Percentiles rank a stretch among this genome's conserved stretches.
phyloP scores from a whole-genome alignment of 2,329 filamentous ascomycete species.

The Metarhizium brunneum region DNA sequence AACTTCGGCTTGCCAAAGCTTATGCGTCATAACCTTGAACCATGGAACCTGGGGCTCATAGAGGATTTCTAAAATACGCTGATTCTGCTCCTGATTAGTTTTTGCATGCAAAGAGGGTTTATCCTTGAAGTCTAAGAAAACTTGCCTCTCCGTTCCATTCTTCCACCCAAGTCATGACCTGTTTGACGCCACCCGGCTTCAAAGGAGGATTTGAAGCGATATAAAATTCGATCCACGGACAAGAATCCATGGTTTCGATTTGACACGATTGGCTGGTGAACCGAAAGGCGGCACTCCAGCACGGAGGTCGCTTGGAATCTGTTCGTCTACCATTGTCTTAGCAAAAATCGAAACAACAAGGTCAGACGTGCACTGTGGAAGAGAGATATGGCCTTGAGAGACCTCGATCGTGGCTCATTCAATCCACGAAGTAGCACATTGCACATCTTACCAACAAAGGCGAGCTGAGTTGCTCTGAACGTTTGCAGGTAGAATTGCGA shows the following conservation, averaged over 20 bases:
- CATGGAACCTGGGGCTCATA: slow-evolving; percentile 26
- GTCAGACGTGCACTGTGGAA: neutral
- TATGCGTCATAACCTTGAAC: slow-evolving; percentile 22
- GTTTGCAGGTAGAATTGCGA: neutral
- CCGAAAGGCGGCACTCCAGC: neutral
- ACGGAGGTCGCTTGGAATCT: neutral
- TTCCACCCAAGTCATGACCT: slow-evolving; percentile 11
- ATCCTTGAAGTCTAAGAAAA: neutral
- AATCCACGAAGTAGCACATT: neutral
- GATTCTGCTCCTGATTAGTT: neutral
- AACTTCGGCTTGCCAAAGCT: slow-evolving; percentile 8
- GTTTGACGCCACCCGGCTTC: slow-evolving; percentile 18
- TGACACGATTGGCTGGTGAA: neutral
- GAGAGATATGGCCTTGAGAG: neutral
- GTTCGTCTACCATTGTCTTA: neutral
- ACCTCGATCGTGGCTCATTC: neutral
- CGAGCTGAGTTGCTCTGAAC: neutral
- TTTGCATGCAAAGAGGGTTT: neutral
- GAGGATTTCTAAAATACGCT: slow-evolving; percentile 20
- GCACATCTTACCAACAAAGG: neutral
- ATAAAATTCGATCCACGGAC: slow-evolving; percentile 20
- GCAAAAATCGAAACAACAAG: neutral
- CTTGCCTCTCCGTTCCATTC: neutral
- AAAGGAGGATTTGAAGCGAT: slow-evolving; percentile 25
- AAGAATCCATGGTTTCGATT: neutral